These are phyloP conservation scores for Eucalyptus polyanthemos DNA, from an alignment of 345 rosid species.

Conservation along the genomic window DNA sequence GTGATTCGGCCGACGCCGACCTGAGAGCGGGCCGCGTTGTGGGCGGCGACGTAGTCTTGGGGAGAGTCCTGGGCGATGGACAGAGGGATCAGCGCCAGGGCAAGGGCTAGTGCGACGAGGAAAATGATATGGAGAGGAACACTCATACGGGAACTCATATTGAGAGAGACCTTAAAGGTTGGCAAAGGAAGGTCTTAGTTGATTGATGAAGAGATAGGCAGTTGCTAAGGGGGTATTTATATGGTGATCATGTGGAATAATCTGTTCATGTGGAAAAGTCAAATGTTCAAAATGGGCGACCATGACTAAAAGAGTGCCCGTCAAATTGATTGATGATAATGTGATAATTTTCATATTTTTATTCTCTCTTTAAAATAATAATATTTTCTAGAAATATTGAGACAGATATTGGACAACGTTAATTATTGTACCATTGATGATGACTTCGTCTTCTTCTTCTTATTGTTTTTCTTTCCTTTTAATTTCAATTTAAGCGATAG, in stretches of 20 bases:
- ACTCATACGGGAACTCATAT: background rate
- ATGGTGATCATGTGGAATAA: background rate
- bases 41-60: constrained; percentile 8
- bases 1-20: constrained; percentile 6
- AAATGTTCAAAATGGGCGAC: background rate
- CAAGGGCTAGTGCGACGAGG: background rate
- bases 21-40: constrained; percentile 11
- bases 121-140: background rate
- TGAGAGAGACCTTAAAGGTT: background rate
- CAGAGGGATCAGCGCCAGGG: background rate
- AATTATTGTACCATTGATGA: background rate
- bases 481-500: background rate
- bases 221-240: background rate
- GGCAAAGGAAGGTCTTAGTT: background rate
- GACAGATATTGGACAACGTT: background rate
- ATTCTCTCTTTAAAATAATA: too few species aligned
- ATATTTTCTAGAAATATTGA: too few species aligned
- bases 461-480: background rate
- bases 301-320: background rate
- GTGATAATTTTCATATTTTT: background rate
- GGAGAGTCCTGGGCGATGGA: background rate
- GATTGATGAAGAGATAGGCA: background rate
- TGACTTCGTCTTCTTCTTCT: background rate
- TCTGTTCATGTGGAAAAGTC: background rate
- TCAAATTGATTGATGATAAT: background rate